Percentiles rank a stretch among this genome's conserved stretches.
Evolutionary conservation across 2,329 filamentous ascomycete species (phyloP).

Genomic region (Teratosphaeria destructans): DNA sequence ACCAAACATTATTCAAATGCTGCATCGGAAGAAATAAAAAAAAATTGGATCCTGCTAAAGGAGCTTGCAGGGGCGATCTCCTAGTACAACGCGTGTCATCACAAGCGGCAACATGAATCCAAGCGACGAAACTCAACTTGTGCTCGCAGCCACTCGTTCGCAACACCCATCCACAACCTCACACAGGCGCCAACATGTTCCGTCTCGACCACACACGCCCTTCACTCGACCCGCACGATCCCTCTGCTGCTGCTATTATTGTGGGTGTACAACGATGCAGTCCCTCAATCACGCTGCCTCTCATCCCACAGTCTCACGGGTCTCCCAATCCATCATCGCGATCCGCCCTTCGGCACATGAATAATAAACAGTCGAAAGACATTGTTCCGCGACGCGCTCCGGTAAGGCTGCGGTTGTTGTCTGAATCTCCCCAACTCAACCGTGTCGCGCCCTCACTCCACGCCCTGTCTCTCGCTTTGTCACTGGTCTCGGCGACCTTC

Average conservation of each 20-base stretch:
- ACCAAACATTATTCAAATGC: neutral
- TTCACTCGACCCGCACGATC: conserved; percentile 9
- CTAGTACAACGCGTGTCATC: neutral
- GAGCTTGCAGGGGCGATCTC: neutral
- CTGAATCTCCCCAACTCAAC: neutral
- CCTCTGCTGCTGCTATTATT: conserved; percentile 8
- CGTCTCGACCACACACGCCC: conserved; percentile 5
- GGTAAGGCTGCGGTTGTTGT: conserved; percentile 1
- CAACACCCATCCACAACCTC: conserved; percentile 1
- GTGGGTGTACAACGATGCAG: conserved; percentile 10
- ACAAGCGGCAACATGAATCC: neutral
- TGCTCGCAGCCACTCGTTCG: conserved; percentile 8
- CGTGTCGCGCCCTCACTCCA: neutral
- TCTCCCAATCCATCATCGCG: neutral
- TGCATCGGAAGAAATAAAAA: neutral
- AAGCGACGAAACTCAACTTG: neutral
- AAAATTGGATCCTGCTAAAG: neutral
- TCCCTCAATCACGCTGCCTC: neutral
- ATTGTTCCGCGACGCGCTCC: conserved; percentile 1
- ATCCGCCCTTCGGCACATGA: neutral
- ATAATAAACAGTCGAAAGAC: neutral
- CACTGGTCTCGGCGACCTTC: conserved; percentile 1
- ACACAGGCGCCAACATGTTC: conserved; percentile 13
- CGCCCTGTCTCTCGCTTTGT: neutral
- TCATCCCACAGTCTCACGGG: neutral